A percentile compares a stretch with the other conserved stretches of the same genome.
These are phyloP conservation scores for Atalantia buxifolia DNA, from an alignment of 345 rosid genomes.

Conservation along the genomic window DNA sequence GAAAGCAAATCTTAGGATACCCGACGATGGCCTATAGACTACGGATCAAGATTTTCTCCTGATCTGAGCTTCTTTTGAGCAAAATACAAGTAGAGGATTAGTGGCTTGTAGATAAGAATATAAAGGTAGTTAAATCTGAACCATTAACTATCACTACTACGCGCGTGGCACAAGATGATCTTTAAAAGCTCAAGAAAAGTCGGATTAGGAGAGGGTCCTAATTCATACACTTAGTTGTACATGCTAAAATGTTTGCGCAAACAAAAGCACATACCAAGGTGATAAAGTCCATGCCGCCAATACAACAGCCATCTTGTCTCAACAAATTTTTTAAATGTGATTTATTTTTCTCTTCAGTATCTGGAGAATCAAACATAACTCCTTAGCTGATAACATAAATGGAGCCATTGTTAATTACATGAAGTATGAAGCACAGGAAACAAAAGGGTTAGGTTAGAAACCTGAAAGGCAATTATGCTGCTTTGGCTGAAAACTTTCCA, in stretches of 20 bases:
- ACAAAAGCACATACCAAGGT: constrained; percentile 54
- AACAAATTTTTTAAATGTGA: constrained; percentile 12
- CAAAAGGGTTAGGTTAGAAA: constrained; percentile 13
- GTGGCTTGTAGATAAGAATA: not conserved
- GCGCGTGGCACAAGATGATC: not conserved
- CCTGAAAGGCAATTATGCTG: constrained; percentile 28
- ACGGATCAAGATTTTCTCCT: not conserved
- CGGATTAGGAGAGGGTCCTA: not conserved
- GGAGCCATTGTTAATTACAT: not conserved
- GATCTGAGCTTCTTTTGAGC: not conserved
- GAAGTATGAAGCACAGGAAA: not conserved
- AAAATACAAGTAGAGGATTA: too few relatives aligned
- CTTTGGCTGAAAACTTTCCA: constrained; percentile 17
- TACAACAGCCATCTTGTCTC: constrained; percentile 41
- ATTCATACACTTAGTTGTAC: not conserved
- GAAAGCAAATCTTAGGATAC: too few relatives aligned
- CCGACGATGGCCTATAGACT: not conserved
- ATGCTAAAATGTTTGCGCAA: not conserved
- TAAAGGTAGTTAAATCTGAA: not conserved
- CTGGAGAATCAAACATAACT: constrained; percentile 18
- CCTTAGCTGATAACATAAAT: not conserved
- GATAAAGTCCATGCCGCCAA: constrained; percentile 78
- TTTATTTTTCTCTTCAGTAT: constrained; percentile 21
- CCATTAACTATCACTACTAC: not conserved
- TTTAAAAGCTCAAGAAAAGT: not conserved